Conservation (phyloP, 2,329 filamentous ascomycete species). For the Phyllosticta paracitricarpa region DNA sequence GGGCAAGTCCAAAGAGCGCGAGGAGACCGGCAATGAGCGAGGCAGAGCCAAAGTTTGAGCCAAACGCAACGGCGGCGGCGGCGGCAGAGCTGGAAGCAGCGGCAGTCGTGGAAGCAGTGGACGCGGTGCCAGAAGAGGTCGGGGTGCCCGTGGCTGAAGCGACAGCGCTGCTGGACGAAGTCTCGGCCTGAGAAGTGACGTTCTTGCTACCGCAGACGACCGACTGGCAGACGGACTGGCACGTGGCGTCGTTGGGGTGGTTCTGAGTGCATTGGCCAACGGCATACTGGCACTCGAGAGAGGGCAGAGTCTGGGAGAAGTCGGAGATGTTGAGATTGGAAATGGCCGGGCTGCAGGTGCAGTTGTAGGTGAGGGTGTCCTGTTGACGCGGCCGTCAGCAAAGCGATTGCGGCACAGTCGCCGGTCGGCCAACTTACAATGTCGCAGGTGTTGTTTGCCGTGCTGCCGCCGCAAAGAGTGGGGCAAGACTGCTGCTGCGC, state of each 20-base stretch:
- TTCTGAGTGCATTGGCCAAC: conserved; percentile 35
- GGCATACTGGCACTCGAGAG: conserved; percentile 10
- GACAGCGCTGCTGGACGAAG: conserved; percentile 13
- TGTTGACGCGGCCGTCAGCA: conserved; percentile 23
- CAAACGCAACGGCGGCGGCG: conserved; percentile 36
- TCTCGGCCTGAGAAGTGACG: conserved; percentile 14
- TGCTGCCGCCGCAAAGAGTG: conserved; percentile 44
- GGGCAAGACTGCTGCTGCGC: conserved; percentile 52
- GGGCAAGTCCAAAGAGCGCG: conserved; percentile 46
- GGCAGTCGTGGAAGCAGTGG: conserved; percentile 20
- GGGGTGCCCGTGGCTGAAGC: conserved; percentile 16
- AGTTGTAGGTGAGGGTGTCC: conserved; percentile 44
- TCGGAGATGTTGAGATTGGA: conserved; percentile 44
- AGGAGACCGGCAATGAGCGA: conserved; percentile 44
- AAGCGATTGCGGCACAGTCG: neutral
- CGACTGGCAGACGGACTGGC: conserved; percentile 37
- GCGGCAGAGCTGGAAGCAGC: conserved; percentile 19
- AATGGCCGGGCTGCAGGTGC: conserved; percentile 45
- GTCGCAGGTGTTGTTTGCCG: conserved; percentile 45
- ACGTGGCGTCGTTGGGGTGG: conserved; percentile 34
- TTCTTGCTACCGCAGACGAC: conserved; percentile 40
- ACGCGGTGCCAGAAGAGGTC: conserved; percentile 11
- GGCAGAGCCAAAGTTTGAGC: conserved; percentile 42
- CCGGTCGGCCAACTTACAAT: conserved; percentile 35
- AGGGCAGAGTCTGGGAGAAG: conserved; percentile 50